Conservation (phyloP, 352 stramenopile genomes). For the Globisporangium canariense region DNA sequence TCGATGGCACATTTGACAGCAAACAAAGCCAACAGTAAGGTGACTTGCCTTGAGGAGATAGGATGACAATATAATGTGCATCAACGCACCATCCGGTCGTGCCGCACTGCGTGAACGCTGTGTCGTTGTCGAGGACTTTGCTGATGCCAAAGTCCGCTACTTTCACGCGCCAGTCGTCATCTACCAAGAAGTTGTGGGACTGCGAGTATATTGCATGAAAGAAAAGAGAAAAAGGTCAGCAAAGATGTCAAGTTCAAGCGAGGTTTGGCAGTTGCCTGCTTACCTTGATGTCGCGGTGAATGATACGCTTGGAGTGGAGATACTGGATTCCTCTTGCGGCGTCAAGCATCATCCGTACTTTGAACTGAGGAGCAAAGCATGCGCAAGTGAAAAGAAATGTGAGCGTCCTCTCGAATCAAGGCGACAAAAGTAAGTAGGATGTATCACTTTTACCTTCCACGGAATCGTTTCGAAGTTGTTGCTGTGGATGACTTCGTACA, state of each 20-base stretch:
- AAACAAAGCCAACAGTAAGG: background rate
- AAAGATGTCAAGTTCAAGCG: background rate
- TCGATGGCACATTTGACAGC: background rate
- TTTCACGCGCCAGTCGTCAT: slow-evolving; percentile 88
- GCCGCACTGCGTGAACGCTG: slow-evolving; percentile 83
- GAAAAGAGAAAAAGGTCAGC: background rate
- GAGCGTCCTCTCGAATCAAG: background rate
- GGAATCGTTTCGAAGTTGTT: slow-evolving; percentile 88
- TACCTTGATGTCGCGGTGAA: slow-evolving; percentile 90
- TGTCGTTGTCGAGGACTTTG: slow-evolving; percentile 84
- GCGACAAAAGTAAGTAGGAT: background rate
- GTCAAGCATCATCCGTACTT: slow-evolving; percentile 89
- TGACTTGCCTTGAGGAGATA: background rate
- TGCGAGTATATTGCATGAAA: slow-evolving; percentile 14
- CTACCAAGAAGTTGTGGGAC: slow-evolving; percentile 89
- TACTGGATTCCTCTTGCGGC: slow-evolving; percentile 87
- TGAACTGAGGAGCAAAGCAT: slow-evolving; percentile 47
- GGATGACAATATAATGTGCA: background rate
- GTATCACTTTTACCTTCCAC: slow-evolving; percentile 59
- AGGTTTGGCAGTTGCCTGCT: background rate
- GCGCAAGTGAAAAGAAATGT: background rate
- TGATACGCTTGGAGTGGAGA: slow-evolving; percentile 83
- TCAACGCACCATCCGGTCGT: slow-evolving; percentile 76
- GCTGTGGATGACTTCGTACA: slow-evolving; percentile 88
- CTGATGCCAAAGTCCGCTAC: slow-evolving; percentile 89